Percentiles rank a stretch among this genome's conserved stretches.
Conservation (phyloP, 345 rosid species). For the Salix dunnii region DNA sequence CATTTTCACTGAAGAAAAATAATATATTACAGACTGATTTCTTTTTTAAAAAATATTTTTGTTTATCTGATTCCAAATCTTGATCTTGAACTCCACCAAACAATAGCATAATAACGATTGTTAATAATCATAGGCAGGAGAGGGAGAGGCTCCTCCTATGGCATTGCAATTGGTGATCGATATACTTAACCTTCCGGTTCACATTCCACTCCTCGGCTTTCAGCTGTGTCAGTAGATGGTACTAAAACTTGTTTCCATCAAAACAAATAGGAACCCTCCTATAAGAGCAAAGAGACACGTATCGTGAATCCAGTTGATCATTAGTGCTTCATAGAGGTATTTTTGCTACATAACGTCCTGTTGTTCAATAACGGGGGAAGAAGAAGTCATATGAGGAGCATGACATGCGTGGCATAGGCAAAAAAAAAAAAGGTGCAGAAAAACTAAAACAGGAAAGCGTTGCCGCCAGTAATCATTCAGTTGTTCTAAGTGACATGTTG, state of each 20-base stretch:
- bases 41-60: too few species aligned
- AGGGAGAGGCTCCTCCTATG: background rate
- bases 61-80: too few species aligned
- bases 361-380: background rate
- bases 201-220: too few species aligned
- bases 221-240: background rate
- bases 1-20: too few species aligned
- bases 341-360: background rate
- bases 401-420: background rate
- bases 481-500: background rate
- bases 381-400: background rate
- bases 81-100: too few species aligned
- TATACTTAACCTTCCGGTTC: background rate
- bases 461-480: background rate
- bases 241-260: background rate
- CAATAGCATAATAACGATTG: too few species aligned
- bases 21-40: too few species aligned
- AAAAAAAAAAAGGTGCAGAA: background rate
- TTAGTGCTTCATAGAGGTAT: background rate
- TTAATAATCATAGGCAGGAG: background rate
- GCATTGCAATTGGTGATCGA: background rate
- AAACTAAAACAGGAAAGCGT: background rate
- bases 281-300: too few species aligned
- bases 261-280: too few species aligned
- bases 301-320: too few species aligned